Evolutionary conservation across 345 rosid species (phyloP), one percentile per base, ranked within the genome.

Genomic region (Erucastrum elatum): DNA sequence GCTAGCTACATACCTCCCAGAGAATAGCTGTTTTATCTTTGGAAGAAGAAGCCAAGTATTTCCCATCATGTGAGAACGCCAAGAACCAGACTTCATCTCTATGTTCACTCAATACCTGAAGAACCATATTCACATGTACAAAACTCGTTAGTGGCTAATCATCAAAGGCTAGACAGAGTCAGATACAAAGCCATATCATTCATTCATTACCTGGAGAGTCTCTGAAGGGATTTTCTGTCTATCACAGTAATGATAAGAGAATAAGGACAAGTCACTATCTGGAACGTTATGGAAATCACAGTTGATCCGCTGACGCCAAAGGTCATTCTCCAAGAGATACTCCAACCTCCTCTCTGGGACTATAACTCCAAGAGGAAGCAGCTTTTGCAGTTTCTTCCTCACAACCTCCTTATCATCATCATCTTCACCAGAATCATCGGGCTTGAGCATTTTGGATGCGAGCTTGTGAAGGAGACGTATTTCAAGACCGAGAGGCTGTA

Each of bases 41-140:
- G 0, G 91, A 87, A 11, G 91, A 76, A 41, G 94, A 89, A 35
- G 91, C 91, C 74, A 89, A 77, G 65, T 83, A 87, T 66, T 82
- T 85, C 35, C 91, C 91, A 77, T 84, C 67, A 55, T 85, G 91
- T 30, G 91, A 89, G 84, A 89, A 87, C 64, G 82, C 70, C 78
- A 89, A 15, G 69, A 82, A 89, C 93, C 88, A 85, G 39, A 89
- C 90, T 85, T 89, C 88, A 76, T 86, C 87, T 6, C 30, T 80
- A 81, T 89, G 91, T 33, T 60, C 84, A 81, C 83, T 58, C 82
- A 89, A 30, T 35, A 77, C 69, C 93, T 89, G 82, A 76, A 72
- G 21, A 21, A 21, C 41, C 84, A 82, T 65, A 21, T 81, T 55
- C 58, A 78, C 33, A 76, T 11, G 66, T 1, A 77, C 4, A 21